Base-by-base conservation (phyloP, 257 asterid species). In the Solanum sejunctum region DNA sequence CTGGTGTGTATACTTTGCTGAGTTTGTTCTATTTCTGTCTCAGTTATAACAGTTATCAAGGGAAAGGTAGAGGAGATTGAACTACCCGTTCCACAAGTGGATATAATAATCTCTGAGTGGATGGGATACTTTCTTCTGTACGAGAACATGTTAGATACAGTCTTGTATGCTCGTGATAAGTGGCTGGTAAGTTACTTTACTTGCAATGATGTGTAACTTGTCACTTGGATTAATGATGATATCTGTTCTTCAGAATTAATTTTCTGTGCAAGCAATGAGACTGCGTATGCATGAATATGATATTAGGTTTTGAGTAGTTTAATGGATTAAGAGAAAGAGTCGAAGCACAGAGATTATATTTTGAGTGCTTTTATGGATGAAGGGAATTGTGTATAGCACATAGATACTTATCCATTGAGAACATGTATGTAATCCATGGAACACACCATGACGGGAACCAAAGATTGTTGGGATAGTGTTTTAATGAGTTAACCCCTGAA, bases 11-110 rank as follows among this genome's bases (percentile, higher is more conserved):
- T 85, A 21, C 81, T 81, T 64, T 81, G 16, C 60, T 84, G 18
- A 39, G 4, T 69, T 41, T 51, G 36, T 85, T 81, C 85, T 83
- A 6, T 23, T 70, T 69, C 66, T 64, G 28, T 89, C 84, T 86
- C 92, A 97, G 98, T 93, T 82, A 90, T 97, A 84, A 94, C 99
- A 1, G 94, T 97, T 84, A 93, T 97, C 12, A 94, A 94, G 91
- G 99, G 99, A 71, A 97, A 97, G 91, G 89, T 97, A 84, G 99
- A 97, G 91, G 98, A 97, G 86, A 89, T 95, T 86, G 98, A 95
- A 89, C 98, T 97, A 87, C 99, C 99, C 71, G 98, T 95, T 87
- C 77, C 95, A 86, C 88, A 95, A 87, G 99, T 97, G 80, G 99
- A 97, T 90, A 45, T 97, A 49, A 97, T 97, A 77, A 94, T 97